Evolutionary conservation across 2,329 filamentous ascomycete species (phyloP).

Genomic region (Aspergillus piperis): DNA sequence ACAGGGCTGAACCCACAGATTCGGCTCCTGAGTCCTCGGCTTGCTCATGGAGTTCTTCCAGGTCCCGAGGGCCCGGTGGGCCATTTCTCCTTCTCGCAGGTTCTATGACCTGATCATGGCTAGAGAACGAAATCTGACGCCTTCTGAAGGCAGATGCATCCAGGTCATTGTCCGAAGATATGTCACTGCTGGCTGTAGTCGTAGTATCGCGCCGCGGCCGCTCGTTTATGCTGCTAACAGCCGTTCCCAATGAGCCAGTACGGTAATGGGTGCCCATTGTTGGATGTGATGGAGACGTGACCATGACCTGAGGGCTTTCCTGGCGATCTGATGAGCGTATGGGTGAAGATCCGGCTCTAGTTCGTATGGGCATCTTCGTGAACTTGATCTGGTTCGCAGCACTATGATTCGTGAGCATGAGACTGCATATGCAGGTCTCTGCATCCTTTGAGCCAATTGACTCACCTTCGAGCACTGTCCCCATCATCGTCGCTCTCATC

Average conservation of each 20-base stretch:
- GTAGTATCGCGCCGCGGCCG: constrained; percentile 62
- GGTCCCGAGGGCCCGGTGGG: constrained; percentile 29
- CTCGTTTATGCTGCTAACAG: constrained; percentile 55
- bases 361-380: constrained; percentile 87
- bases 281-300: constrained; percentile 58
- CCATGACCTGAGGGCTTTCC: constrained; percentile 51
- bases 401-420: constrained; percentile 41
- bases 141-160: constrained; percentile 56
- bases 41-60: constrained; percentile 39
- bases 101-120: constrained; percentile 39
- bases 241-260: constrained; percentile 58
- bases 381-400: constrained; percentile 92
- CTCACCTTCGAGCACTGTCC: constrained; percentile 44
- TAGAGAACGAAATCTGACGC: constrained; percentile 53
- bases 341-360: constrained; percentile 84
- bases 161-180: constrained; percentile 66
- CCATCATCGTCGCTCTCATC: constrained; percentile 67
- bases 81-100: constrained; percentile 31
- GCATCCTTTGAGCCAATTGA: neutral
- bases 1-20: constrained; percentile 52
- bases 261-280: constrained; percentile 50
- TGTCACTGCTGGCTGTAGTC: constrained; percentile 65
- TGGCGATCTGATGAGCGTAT: constrained; percentile 58
- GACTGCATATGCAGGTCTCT: neutral
- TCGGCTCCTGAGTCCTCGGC: constrained; percentile 52